Percentiles rank a stretch among this genome's conserved stretches.
Evolutionary conservation across 2,329 filamentous ascomycete genomes (phyloP).

Genomic region (Aspergillus niger): DNA sequence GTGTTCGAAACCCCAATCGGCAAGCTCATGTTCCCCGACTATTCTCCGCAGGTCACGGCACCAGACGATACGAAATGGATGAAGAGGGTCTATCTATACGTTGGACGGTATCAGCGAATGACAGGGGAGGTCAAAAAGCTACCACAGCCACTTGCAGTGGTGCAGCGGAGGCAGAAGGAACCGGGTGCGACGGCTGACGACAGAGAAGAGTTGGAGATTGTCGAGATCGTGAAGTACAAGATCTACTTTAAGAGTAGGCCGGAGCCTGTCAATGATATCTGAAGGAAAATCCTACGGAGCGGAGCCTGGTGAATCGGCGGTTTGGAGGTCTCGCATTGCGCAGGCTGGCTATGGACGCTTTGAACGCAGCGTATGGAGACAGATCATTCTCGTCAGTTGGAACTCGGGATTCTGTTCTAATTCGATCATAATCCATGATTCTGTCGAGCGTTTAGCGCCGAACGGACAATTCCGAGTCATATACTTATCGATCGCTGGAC

Average conservation of each 20-base stretch:
- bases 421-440: neutral
- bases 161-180: slow-evolving; percentile 57
- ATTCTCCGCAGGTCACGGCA: slow-evolving; percentile 55
- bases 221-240: slow-evolving; percentile 86
- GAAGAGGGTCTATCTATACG: slow-evolving; percentile 84
- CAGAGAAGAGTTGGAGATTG: slow-evolving; percentile 66
- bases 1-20: slow-evolving; percentile 61
- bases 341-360: neutral
- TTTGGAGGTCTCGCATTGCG: neutral
- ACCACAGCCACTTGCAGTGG: slow-evolving; percentile 73
- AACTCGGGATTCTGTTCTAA: neutral
- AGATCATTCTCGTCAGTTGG: neutral
- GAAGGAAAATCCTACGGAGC: slow-evolving; percentile 10
- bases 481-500: neutral
- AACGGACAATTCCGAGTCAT: neutral
- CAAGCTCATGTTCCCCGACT: slow-evolving; percentile 75
- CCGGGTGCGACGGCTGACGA: slow-evolving; percentile 19
- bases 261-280: slow-evolving; percentile 69
- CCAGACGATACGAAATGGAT: slow-evolving; percentile 72
- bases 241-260: slow-evolving; percentile 80
- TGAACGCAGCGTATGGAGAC: neutral
- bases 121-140: slow-evolving; percentile 90
- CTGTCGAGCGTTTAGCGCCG: neutral
- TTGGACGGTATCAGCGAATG: slow-evolving; percentile 85
- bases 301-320: neutral